Evolutionary conservation across 805 yeast species (phyloP).

Genomic region (Komagataella kurtzmanii): DNA sequence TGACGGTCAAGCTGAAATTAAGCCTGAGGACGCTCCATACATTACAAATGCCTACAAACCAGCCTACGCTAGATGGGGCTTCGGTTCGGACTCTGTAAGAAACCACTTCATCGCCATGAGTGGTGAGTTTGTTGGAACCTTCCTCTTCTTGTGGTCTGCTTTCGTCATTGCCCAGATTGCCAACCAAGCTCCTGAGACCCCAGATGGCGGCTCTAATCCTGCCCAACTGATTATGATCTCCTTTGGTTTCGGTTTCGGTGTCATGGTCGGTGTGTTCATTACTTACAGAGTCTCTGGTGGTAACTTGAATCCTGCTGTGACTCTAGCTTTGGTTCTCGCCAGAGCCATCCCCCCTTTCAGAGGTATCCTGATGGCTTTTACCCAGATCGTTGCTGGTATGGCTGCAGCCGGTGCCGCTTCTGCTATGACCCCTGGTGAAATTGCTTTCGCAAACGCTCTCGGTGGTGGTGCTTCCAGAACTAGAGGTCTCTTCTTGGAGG

Average conservation of each 20-base stretch:
- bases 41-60: conserved; percentile 21
- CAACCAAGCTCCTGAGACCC: conserved; percentile 23
- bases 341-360: conserved; percentile 39
- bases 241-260: conserved; percentile 40
- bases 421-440: conserved; percentile 26
- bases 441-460: conserved; percentile 81
- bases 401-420: conserved; percentile 31
- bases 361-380: conserved; percentile 27
- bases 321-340: conserved; percentile 29
- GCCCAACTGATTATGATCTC: conserved; percentile 58
- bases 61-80: conserved; percentile 20
- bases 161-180: conserved; percentile 77
- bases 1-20: conserved; percentile 22
- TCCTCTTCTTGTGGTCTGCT: conserved; percentile 72
- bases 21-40: conserved; percentile 13
- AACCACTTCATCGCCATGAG: conserved; percentile 56
- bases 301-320: conserved; percentile 42
- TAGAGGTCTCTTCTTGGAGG: conserved; percentile 36
- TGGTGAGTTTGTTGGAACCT: conserved; percentile 83
- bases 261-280: conserved; percentile 33
- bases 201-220: conserved; percentile 29
- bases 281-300: conserved; percentile 47
- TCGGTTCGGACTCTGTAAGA: conserved; percentile 27
- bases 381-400: conserved; percentile 56
- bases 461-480: conserved; percentile 28